A percentile compares a stretch with the other conserved stretches of the same genome.
These are phyloP conservation scores for Plasmodium falciparum DNA, from an alignment of 169 alveolate genomes.

Conservation along the genomic window DNA sequence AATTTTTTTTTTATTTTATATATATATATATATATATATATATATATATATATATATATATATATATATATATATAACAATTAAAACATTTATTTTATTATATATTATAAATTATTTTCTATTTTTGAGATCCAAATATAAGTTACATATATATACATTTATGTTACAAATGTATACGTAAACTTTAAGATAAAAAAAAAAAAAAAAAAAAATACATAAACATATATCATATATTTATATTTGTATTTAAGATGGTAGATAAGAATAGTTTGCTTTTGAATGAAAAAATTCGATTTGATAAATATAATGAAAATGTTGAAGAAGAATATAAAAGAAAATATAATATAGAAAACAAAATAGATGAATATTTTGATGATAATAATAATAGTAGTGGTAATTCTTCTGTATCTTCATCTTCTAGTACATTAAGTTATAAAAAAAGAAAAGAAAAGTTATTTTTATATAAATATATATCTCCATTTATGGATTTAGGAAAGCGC, in stretches of 20 bases:
- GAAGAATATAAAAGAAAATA: slow-evolving; percentile 37
- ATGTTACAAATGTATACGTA: too few species aligned
- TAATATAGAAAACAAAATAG: neutral
- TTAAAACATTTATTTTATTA: too few species aligned
- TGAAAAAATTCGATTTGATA: slow-evolving; percentile 37
- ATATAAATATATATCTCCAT: slow-evolving; percentile 22
- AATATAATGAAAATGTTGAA: slow-evolving; percentile 21
- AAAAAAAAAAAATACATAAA: neutral
- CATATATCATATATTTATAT: neutral
- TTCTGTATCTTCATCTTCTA: neutral
- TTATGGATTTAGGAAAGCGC: slow-evolving; percentile 36
- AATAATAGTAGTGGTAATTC: too few species aligned
- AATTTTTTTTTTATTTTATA: too few species aligned
- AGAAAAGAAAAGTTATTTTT: slow-evolving; percentile 12
- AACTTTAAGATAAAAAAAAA: neutral
- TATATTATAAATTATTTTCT: neutral
- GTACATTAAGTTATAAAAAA: neutral
- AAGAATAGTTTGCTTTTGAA: slow-evolving; percentile 6
- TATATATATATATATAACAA: too few species aligned
- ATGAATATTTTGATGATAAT: slow-evolving; percentile 25
- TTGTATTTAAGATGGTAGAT: slow-evolving; percentile 8
- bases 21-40: neutral
- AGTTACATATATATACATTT: neutral
- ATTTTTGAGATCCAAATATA: neutral
- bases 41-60: too few species aligned